These are phyloP conservation scores for Cyberlindnera veronae DNA, from an alignment of 805 yeast genomes.

Conservation along the genomic window DNA sequence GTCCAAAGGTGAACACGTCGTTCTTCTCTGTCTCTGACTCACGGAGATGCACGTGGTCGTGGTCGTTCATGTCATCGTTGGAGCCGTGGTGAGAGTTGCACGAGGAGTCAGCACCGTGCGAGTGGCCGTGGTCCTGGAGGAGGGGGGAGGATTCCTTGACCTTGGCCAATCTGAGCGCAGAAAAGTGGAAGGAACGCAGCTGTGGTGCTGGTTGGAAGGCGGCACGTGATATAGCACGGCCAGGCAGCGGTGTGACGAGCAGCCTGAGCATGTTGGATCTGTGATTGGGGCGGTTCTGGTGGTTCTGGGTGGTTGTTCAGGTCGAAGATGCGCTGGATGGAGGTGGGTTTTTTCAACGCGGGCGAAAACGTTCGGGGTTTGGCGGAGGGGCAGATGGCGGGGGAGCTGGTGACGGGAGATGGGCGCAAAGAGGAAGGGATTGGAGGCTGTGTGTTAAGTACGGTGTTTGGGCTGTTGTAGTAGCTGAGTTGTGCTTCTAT, in stretches of 20 bases:
- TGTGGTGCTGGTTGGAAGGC: too few relatives aligned
- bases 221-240: background rate
- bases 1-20: constrained; percentile 37
- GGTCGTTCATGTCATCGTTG: constrained; percentile 22
- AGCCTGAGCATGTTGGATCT: constrained; percentile 4
- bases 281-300: background rate
- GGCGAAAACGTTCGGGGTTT: background rate
- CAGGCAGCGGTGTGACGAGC: constrained; percentile 3
- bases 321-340: background rate
- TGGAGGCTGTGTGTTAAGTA: background rate
- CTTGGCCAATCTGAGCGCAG: constrained; percentile 4
- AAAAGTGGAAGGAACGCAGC: constrained; percentile 7
- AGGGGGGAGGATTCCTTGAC: constrained; percentile 18
- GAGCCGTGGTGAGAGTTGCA: too few relatives aligned
- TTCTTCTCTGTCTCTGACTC: constrained; percentile 41
- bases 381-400: background rate
- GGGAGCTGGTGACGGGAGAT: background rate
- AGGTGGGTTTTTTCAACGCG: background rate
- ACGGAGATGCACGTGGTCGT: constrained; percentile 39
- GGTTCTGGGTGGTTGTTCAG: background rate
- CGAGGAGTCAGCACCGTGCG: too few relatives aligned
- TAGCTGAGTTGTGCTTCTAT: too few relatives aligned
- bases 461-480: background rate
- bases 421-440: background rate
- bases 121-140: constrained; percentile 27